phyloP scores from a whole-genome alignment of 331 rosid species.

The Cydonia oblonga region DNA sequence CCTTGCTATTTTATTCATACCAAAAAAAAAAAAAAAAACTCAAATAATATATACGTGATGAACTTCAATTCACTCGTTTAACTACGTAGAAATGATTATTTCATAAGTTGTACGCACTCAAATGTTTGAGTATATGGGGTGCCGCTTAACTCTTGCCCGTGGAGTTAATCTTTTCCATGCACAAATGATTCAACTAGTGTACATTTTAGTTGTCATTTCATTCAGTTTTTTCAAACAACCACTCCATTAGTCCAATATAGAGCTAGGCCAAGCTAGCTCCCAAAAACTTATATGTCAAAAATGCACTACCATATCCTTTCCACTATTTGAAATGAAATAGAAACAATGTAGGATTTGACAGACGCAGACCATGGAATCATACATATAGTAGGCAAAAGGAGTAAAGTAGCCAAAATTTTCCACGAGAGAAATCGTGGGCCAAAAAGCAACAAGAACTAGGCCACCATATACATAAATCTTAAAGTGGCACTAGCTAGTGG shows the following conservation, averaged over 20 bases:
- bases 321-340: background rate
- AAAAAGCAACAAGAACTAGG: conserved; percentile 1
- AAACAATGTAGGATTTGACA: conserved; percentile 11
- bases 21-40: background rate
- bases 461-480: background rate
- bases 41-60: background rate
- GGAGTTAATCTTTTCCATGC: background rate
- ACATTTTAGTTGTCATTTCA: background rate
- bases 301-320: background rate
- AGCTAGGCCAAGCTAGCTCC: background rate
- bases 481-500: background rate
- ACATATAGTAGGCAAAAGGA: background rate
- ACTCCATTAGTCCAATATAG: background rate
- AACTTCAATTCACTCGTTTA: background rate
- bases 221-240: background rate
- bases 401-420: background rate
- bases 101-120: background rate
- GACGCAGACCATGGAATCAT: background rate
- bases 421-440: background rate
- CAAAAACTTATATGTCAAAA: background rate
- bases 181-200: background rate
- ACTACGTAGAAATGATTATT: background rate
- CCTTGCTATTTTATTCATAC: background rate
- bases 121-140: background rate
- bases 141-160: background rate